A percentile compares a stretch with the other conserved stretches of the same genome.
These are phyloP conservation scores for Trichoderma brevicompactum DNA, from an alignment of 2,329 filamentous ascomycete genomes.

Conservation along the genomic window DNA sequence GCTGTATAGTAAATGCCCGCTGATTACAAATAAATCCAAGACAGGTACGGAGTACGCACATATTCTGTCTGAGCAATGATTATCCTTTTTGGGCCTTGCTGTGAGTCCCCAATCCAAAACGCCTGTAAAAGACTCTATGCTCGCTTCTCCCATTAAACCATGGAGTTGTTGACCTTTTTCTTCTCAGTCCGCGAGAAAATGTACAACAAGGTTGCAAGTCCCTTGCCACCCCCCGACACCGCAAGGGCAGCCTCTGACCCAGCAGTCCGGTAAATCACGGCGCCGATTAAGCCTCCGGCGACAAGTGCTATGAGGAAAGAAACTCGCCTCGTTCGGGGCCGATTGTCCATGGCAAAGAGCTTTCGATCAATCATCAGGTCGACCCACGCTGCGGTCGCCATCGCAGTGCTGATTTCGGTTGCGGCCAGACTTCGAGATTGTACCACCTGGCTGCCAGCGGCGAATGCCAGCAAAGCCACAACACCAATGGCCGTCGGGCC, in stretches of 20 bases:
- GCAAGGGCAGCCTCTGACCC: slow-evolving; percentile 35
- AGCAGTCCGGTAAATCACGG: slow-evolving; percentile 47
- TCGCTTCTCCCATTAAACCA: slow-evolving; percentile 18
- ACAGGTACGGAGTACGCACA: no score
- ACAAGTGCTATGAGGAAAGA: slow-evolving; percentile 55
- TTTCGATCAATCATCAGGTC: slow-evolving; percentile 61
- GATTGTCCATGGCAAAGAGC: slow-evolving; percentile 53
- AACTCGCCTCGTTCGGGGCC: slow-evolving; percentile 54
- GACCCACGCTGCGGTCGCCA: slow-evolving; percentile 67
- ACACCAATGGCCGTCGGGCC: slow-evolving; percentile 49
- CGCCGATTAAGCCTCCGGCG: slow-evolving; percentile 56
- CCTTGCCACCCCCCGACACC: slow-evolving; percentile 36
- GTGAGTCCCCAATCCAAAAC: background rate
- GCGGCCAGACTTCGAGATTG: slow-evolving; percentile 58
- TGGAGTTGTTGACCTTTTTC: slow-evolving; percentile 20
- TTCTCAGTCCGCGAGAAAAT: slow-evolving; percentile 32
- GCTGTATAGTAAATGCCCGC: no score
- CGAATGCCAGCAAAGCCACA: slow-evolving; percentile 57
- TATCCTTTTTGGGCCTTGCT: background rate
- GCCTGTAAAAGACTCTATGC: background rate
- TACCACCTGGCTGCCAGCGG: slow-evolving; percentile 63
- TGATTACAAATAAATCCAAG: no score
- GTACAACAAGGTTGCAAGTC: slow-evolving; percentile 34
- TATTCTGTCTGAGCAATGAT: background rate
- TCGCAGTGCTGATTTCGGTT: slow-evolving; percentile 66